These are phyloP conservation scores for Populus hybrid DNA, from an alignment of 441 rosid species.

Conservation along the genomic window DNA sequence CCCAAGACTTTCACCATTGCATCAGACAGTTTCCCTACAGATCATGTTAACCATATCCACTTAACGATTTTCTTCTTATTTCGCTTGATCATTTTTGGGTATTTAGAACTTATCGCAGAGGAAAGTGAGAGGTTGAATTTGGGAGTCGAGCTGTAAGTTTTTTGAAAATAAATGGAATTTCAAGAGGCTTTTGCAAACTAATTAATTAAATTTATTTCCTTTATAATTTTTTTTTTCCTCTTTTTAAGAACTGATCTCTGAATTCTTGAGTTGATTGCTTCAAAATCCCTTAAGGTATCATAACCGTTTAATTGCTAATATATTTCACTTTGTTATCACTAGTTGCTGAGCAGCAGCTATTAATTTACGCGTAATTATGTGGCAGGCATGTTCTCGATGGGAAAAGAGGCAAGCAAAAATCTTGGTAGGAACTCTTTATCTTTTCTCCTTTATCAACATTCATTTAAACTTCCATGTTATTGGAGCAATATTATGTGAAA, in stretches of 20 bases:
- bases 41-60: neutral
- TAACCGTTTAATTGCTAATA: neutral
- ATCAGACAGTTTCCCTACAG: neutral
- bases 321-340: neutral
- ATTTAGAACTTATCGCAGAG: neutral
- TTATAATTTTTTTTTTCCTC: neutral
- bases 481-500: neutral
- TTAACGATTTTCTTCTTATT: neutral
- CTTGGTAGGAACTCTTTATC: conserved; percentile 51
- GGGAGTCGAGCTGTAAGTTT: neutral
- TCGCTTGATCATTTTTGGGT: neutral
- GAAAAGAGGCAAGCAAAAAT: conserved; percentile 88
- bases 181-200: neutral
- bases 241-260: neutral
- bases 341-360: neutral
- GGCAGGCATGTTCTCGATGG: conserved; percentile 90
- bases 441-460: conserved; percentile 7
- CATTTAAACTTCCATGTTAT: neutral
- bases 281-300: neutral
- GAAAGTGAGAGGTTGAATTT: neutral
- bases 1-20: neutral
- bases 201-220: too few species aligned
- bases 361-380: conserved; percentile 17
- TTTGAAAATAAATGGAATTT: neutral
- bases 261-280: neutral